phyloP scores from a whole-genome alignment of 2,329 filamentous ascomycete genomes.

The Diaporthe australafricana region DNA sequence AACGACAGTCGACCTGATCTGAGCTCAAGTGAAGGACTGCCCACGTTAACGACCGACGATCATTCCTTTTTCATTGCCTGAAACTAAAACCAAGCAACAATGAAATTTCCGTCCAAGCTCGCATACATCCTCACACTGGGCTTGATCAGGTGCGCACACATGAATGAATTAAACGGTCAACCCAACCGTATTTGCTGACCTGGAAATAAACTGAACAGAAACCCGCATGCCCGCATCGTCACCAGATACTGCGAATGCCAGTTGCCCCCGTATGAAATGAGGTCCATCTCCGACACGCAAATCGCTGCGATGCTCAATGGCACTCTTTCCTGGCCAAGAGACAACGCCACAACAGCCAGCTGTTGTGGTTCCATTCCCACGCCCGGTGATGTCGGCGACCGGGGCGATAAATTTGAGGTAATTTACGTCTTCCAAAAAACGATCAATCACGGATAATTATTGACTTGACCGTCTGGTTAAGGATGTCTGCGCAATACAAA shows the following conservation, averaged over 20 bases:
- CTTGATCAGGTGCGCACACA: neutral
- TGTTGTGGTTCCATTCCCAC: neutral
- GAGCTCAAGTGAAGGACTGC: no score
- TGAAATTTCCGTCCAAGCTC: neutral
- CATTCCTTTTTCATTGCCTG: neutral
- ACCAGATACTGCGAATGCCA: constrained; percentile 18
- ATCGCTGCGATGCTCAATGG: neutral
- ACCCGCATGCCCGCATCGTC: neutral
- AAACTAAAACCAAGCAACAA: neutral
- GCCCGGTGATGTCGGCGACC: neutral
- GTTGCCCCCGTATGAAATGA: neutral
- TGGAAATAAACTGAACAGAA: neutral
- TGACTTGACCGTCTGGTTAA: neutral
- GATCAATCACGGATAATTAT: fast-evolving
- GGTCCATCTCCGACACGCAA: neutral
- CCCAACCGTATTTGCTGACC: neutral
- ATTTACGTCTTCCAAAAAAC: no score
- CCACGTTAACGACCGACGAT: no score
- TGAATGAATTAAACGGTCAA: neutral
- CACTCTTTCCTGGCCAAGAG: neutral
- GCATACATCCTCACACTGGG: neutral
- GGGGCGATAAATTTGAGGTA: neutral
- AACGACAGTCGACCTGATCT: no score
- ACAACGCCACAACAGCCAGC: neutral
- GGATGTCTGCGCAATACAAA: neutral